These are phyloP conservation scores for Lachancea dasiensis DNA, from an alignment of 805 yeast species.

Conservation along the genomic window DNA sequence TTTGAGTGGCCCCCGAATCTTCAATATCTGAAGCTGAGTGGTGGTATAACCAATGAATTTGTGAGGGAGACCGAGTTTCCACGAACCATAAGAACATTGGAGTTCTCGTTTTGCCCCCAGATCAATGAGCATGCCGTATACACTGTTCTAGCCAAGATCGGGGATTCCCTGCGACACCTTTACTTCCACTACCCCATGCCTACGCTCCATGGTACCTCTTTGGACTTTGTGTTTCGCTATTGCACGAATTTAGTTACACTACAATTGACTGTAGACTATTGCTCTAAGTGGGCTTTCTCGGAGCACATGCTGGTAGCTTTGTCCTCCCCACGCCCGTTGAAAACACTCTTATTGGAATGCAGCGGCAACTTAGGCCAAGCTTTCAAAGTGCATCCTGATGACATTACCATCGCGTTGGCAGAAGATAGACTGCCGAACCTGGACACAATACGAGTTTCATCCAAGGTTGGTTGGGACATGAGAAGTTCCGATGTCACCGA, in stretches of 20 bases:
- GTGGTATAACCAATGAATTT: slow-evolving; percentile 84
- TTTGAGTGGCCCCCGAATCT: slow-evolving; percentile 74
- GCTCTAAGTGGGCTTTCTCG: slow-evolving; percentile 43
- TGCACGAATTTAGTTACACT: slow-evolving; percentile 68
- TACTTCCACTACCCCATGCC: slow-evolving; percentile 88
- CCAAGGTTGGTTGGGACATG: slow-evolving; percentile 82
- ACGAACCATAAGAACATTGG: slow-evolving; percentile 56
- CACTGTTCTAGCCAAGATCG: slow-evolving; percentile 55
- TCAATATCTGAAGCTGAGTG: slow-evolving; percentile 69
- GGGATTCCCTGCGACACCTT: slow-evolving; percentile 55
- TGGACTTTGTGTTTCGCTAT: slow-evolving; percentile 65
- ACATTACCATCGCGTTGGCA: slow-evolving; percentile 73
- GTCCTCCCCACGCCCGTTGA: slow-evolving; percentile 35
- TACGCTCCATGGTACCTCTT: slow-evolving; percentile 55
- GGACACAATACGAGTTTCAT: slow-evolving; percentile 58
- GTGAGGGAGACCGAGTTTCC: slow-evolving; percentile 70
- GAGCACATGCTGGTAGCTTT: slow-evolving; percentile 39
- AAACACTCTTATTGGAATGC: slow-evolving; percentile 64
- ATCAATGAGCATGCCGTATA: slow-evolving; percentile 61
- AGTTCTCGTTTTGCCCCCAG: slow-evolving; percentile 83
- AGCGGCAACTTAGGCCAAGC: slow-evolving; percentile 85
- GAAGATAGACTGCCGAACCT: slow-evolving; percentile 72
- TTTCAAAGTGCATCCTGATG: slow-evolving; percentile 79
- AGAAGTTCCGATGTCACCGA: slow-evolving; percentile 54
- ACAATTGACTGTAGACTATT: slow-evolving; percentile 76